Percentiles rank a stretch among this genome's conserved stretches.
phyloP scores from a whole-genome alignment of 129 eudicot genomes.

The Apium graveolens region DNA sequence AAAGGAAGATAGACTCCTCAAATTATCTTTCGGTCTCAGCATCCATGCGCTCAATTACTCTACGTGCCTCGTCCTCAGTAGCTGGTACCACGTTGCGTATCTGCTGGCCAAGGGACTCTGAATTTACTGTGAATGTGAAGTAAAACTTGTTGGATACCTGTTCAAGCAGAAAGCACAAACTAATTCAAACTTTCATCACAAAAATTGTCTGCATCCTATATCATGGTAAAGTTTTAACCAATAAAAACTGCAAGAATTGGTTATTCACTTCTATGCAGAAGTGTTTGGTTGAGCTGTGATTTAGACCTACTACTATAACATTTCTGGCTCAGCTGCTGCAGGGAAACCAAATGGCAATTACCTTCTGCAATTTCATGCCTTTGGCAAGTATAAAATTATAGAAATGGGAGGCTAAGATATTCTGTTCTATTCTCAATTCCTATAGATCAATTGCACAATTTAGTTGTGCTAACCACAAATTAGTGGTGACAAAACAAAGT shows the following conservation, averaged over 20 bases:
- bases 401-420: background rate
- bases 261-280: background rate
- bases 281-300: background rate
- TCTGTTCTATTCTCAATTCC: background rate
- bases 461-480: background rate
- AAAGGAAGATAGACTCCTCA: background rate
- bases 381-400: background rate
- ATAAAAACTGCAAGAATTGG: background rate
- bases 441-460: background rate
- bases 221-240: background rate
- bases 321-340: background rate
- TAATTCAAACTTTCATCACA: background rate
- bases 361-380: background rate
- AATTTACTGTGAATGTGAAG: slow-evolving; percentile 69
- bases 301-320: background rate
- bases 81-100: slow-evolving; percentile 83
- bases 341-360: background rate
- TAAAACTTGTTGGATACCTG: slow-evolving; percentile 95
- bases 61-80: slow-evolving; percentile 90
- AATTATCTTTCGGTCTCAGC: slow-evolving; percentile 29
- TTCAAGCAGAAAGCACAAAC: slow-evolving; percentile 2
- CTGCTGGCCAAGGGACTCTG: slow-evolving; percentile 33
- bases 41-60: slow-evolving; percentile 87
- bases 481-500: background rate
- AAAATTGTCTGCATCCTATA: background rate